Evolutionary conservation across 2,329 filamentous ascomycete genomes (phyloP), one percentile per base, ranked within the genome.

Genomic region (Colletotrichum echinochloae): DNA sequence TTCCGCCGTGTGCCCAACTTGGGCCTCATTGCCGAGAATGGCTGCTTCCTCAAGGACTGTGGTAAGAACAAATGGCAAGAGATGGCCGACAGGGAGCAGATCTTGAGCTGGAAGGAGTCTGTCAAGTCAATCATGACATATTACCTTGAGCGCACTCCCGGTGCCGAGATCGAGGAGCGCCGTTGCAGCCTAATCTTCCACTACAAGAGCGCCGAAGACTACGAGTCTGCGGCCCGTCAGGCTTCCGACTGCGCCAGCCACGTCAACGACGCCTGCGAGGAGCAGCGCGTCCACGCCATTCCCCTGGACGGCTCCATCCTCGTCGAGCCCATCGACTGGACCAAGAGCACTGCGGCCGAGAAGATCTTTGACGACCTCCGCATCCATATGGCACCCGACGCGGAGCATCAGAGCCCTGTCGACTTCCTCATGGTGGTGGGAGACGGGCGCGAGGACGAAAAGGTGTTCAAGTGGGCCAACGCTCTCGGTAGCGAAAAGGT

Each of bases 401-500:
- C 76, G 2, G 73, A 77, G 5, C 75, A 81, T 74, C 77, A 77
- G 72, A 77, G 75, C n/a, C 78, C 86, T 0, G 88, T 94, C 0
- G 94, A 98, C 78, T 98, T 98, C 80, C 81, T 98, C 66, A 90
- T 98, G 83, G 93, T 97, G 8, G 89, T 95, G 41, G 95, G 95
- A 46, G 95, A 98, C 77, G 94, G 95, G 51, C 91, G 95, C 39
- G 95, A 98, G 75, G 96, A 98, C 74, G 95, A 98, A 78, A 92
- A 94, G 75, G 92, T 97, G 26, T 98, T 97, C 83, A 91, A 91
- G 72, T 98, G 96, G 95, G 96, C 95, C 23, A 97, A 98, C 81
- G 86, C 89, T 59, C 83, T 97, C 14, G 86, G 86, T 28, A 85
- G 87, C 3, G 82, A 87, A 11, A 86, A 87, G 23, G 82, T 83